Percentiles rank a stretch among this genome's conserved stretches.
phyloP scores from a whole-genome alignment of 441 rosid genomes.

The Croton setiger region DNA sequence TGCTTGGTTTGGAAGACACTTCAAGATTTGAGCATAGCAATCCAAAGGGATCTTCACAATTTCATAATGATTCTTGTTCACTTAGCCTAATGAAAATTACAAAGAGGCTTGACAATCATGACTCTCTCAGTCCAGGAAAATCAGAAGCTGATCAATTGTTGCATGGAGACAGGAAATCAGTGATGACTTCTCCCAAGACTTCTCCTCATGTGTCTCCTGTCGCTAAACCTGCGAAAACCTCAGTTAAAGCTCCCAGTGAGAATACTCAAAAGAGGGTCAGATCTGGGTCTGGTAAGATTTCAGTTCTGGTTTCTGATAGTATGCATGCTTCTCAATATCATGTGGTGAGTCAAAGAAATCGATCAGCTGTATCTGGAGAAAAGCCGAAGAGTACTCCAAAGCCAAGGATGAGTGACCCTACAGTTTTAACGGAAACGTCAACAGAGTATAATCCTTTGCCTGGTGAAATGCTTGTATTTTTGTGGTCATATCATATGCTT shows the following conservation, averaged over 20 bases:
- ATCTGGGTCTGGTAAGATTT: constrained; percentile 46
- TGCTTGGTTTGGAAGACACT: constrained; percentile 34
- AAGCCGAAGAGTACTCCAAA: constrained; percentile 53
- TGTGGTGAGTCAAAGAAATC: constrained; percentile 44
- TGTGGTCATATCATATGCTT: constrained; percentile 17
- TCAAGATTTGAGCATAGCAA: constrained; percentile 33
- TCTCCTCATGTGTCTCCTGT: constrained; percentile 41
- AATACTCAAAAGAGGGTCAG: constrained; percentile 50
- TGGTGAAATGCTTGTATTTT: constrained; percentile 43
- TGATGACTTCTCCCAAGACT: constrained; percentile 43
- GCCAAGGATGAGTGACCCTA: constrained; percentile 34
- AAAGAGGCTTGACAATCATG: constrained; percentile 35
- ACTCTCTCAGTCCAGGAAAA: constrained; percentile 37
- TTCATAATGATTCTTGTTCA: constrained; percentile 32
- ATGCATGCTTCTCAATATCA: constrained; percentile 46
- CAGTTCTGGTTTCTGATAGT: constrained; percentile 34
- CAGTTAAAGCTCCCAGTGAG: constrained; percentile 35
- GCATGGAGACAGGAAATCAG: constrained; percentile 38
- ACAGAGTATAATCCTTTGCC: constrained; percentile 37
- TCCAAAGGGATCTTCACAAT: constrained; percentile 39
- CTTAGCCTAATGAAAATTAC: constrained; percentile 28
- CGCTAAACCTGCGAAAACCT: constrained; percentile 37
- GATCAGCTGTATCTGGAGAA: constrained; percentile 50
- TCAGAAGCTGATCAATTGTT: constrained; percentile 35
- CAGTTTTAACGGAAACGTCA: constrained; percentile 38